Evolutionary conservation across 108 stramenopile genomes (phyloP), one percentile per base, ranked within the genome.

Genomic region (Cyclotella atomus): DNA sequence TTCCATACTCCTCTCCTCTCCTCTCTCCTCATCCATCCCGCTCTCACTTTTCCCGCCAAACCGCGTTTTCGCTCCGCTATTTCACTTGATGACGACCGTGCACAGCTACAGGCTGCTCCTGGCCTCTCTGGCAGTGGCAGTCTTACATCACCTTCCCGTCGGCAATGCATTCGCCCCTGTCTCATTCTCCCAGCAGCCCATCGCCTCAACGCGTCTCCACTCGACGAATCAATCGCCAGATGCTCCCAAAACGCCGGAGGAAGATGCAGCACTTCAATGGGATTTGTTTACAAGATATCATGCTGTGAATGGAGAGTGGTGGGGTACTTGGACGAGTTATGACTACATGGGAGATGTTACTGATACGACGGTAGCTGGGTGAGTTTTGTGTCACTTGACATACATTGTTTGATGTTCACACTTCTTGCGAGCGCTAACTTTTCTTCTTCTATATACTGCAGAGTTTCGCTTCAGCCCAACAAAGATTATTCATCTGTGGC

Each of bases 281-380:
- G 86, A 91, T 60, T 67, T 94, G 15, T 91, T 90, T 75, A 79
- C 82, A 19, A 79, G 81, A 60, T 88, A 94, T 70, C 93, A 94
- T 49, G 90, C 89, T 59, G 35, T 62, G 14, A 77, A 77, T 60
- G 90, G 90, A 75, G 85, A 81, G 35, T 94, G 90, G 89, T 88
- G 88, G 75, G 93, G 93, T n/a, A 83, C 79, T 38, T 94, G 93
- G 93, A 84, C 85, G 14, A 86, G 89, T 0, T 90, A 94, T 72
- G 78, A 91, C 79, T 90, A 89, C 53, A 89, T 91, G 71, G 93
- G 93, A 47, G 89, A 91, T 77, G 75, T 90, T 17, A 63, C 82
- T 17, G 89, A 90, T 62, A 83, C 89, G 67, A 90, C 88, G 10
- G 76, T 89, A 28, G 93, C 88, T 32, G 85, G 79, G 75, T 76